A percentile compares a stretch with the other conserved stretches of the same genome.
These are phyloP conservation scores for Vitis cinerea DNA, from an alignment of 164 flowering plant genomes.

Conservation along the genomic window DNA sequence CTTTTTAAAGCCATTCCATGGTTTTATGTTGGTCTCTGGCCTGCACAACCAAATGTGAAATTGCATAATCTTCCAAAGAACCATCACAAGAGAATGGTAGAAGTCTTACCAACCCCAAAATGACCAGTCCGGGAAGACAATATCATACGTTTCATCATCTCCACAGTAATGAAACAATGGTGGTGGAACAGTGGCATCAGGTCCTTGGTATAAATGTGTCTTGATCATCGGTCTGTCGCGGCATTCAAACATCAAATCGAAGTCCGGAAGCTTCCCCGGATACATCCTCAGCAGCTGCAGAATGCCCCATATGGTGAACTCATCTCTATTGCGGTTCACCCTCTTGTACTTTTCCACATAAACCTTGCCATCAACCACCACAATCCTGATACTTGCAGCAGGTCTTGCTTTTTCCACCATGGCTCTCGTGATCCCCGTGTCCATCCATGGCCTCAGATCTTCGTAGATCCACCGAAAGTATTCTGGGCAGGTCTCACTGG, in stretches of 20 bases:
- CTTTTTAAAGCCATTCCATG: slow-evolving; percentile 43
- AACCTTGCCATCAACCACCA: slow-evolving; percentile 30
- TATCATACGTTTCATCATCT: slow-evolving; percentile 22
- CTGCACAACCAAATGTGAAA: slow-evolving; percentile 19
- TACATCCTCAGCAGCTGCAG: slow-evolving; percentile 46
- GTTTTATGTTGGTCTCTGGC: slow-evolving; percentile 62
- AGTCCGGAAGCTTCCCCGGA: slow-evolving; percentile 44
- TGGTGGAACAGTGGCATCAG: slow-evolving; percentile 27
- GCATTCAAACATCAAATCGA: slow-evolving; percentile 50
- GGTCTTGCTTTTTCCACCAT: slow-evolving; percentile 30
- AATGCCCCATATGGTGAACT: slow-evolving; percentile 55
- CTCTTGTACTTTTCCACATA: slow-evolving; percentile 33
- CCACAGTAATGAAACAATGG: slow-evolving; percentile 44
- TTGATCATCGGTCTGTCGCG: slow-evolving; percentile 34
- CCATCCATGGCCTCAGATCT: slow-evolving; percentile 50
- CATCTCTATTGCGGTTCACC: slow-evolving; percentile 39
- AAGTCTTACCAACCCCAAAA: slow-evolving; percentile 52
- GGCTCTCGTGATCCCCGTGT: slow-evolving; percentile 40
- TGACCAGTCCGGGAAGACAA: slow-evolving; percentile 64
- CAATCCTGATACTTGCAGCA: slow-evolving; percentile 33
- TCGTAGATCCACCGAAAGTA: slow-evolving; percentile 60
- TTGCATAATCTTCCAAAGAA: too few relatives aligned
- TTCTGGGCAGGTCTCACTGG: background rate
- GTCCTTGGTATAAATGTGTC: slow-evolving; percentile 10
- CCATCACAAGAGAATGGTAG: too few relatives aligned